These are phyloP conservation scores for Sisymbrium irio DNA, from an alignment of 345 rosid genomes.

Conservation along the genomic window DNA sequence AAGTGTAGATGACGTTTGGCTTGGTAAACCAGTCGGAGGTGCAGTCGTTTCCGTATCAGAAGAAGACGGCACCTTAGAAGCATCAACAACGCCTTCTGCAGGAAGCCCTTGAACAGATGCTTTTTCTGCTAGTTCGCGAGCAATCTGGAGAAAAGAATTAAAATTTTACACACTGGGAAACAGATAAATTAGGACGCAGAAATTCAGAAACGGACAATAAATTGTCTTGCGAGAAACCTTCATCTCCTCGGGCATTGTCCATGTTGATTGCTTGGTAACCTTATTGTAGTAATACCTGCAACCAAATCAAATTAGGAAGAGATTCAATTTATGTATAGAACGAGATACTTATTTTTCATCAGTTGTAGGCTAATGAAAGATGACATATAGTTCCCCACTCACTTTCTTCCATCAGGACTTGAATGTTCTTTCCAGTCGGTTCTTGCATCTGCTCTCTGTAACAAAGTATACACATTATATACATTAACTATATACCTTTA, in stretches of 20 bases:
- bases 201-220: constrained; percentile 6
- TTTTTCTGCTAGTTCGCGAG: constrained; percentile 68
- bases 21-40: constrained; percentile 45
- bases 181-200: constrained; percentile 6
- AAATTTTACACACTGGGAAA: constrained; percentile 7
- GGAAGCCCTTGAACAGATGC: constrained; percentile 38
- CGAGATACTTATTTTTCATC: neutral
- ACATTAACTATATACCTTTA: constrained; percentile 19
- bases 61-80: constrained; percentile 38
- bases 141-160: constrained; percentile 53
- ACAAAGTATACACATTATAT: constrained; percentile 11
- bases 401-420: constrained; percentile 95
- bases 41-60: constrained; percentile 41
- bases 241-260: constrained; percentile 88
- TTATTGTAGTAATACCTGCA: constrained; percentile 84
- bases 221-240: constrained; percentile 51
- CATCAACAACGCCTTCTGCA: constrained; percentile 36
- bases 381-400: constrained; percentile 27
- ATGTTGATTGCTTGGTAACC: constrained; percentile 81
- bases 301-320: constrained; percentile 16
- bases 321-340: constrained; percentile 29
- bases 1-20: constrained; percentile 51
- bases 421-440: constrained; percentile 95
- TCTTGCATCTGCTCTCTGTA: constrained; percentile 89
- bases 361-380: constrained; percentile 8